Conservation (phyloP, 306 rosid species). For the Prunus dulcis region DNA sequence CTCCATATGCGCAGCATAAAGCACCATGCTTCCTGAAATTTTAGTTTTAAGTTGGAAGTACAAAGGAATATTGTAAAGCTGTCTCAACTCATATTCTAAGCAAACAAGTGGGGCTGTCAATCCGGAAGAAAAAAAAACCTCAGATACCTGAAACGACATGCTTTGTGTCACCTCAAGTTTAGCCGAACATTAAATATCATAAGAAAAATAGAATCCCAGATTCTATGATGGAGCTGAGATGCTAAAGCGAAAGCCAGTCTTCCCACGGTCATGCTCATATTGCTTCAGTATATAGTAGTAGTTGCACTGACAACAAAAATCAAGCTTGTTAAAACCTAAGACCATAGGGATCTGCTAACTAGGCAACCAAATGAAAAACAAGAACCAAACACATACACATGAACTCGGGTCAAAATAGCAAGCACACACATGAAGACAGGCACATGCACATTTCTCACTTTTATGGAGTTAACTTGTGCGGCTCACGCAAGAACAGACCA, state of each 20-base stretch:
- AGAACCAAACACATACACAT: neutral
- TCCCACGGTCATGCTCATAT: slow-evolving; percentile 68
- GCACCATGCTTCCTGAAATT: slow-evolving; percentile 31
- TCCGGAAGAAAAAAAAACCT: slow-evolving; percentile 7
- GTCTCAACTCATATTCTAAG: slow-evolving; percentile 10
- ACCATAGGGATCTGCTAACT: neutral
- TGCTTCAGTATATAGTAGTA: slow-evolving; percentile 71
- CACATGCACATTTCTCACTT: neutral
- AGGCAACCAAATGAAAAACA: slow-evolving; percentile 14
- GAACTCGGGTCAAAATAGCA: neutral
- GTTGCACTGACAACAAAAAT: slow-evolving; percentile 65
- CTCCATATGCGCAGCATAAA: slow-evolving; percentile 20
- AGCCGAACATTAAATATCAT: slow-evolving; percentile 11
- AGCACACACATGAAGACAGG: neutral
- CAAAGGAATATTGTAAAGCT: slow-evolving; percentile 2
- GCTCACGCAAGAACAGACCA: neutral
- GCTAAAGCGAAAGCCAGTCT: slow-evolving; percentile 93
- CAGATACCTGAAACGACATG: slow-evolving; percentile 20
- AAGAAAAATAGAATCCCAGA: slow-evolving; percentile 4
- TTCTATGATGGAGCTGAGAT: slow-evolving; percentile 76
- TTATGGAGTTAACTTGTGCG: neutral
- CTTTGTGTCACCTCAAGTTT: slow-evolving; percentile 10
- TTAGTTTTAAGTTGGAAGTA: slow-evolving; percentile 30
- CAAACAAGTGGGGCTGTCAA: slow-evolving; percentile 5
- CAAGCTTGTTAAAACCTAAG: slow-evolving; percentile 21